Percentiles rank a stretch among this genome's conserved stretches.
Conservation (phyloP, 108 stramenopile genomes). For the Heterococcus sp. region DNA sequence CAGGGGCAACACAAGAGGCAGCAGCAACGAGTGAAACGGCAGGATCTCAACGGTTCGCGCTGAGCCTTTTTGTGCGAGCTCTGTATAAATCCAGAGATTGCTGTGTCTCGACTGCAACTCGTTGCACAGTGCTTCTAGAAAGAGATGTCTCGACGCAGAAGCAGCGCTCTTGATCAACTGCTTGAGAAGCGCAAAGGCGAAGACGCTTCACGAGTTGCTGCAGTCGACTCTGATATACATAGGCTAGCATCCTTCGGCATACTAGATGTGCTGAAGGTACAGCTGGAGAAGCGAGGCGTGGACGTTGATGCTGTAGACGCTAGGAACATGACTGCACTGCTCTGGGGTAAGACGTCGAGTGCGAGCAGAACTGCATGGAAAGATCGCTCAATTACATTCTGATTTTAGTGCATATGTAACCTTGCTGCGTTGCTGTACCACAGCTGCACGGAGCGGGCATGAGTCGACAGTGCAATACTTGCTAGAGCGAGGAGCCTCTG, state of each 20-base stretch:
- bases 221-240: background rate
- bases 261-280: background rate
- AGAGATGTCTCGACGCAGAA: background rate
- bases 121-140: too few species aligned
- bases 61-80: too few species aligned
- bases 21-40: too few species aligned
- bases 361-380: too few species aligned
- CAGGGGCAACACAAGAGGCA: too few species aligned
- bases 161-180: background rate
- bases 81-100: too few species aligned
- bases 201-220: background rate
- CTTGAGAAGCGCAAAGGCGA: background rate
- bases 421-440: too few species aligned
- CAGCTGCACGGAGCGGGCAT: background rate
- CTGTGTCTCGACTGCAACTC: too few species aligned
- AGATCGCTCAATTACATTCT: too few species aligned
- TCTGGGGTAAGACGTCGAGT: background rate
- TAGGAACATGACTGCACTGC: background rate
- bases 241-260: conserved; percentile 1
- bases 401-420: too few species aligned
- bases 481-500: background rate
- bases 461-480: background rate
- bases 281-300: background rate
- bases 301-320: background rate
- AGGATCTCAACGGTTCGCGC: too few species aligned